A percentile compares a stretch with the other conserved stretches of the same genome.
phyloP scores from a whole-genome alignment of 139 green algal species.

The Chlamydomonas sphaeroides region DNA sequence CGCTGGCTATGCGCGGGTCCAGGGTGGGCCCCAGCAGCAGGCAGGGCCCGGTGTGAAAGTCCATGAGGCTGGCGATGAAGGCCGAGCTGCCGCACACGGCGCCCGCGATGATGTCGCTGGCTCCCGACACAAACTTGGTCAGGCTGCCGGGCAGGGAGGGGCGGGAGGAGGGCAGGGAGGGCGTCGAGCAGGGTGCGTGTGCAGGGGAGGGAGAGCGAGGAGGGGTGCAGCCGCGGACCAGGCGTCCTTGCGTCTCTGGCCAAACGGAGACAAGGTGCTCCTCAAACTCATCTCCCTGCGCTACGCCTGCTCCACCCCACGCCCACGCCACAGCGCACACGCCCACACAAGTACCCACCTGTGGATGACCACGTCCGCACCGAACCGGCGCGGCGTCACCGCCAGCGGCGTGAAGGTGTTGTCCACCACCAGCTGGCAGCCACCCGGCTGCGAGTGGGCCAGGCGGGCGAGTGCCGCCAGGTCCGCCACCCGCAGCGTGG shows the following conservation, averaged over 20 bases:
- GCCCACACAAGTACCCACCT: not conserved
- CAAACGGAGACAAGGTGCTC: too few relatives aligned
- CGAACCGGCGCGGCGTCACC: constrained; percentile 61
- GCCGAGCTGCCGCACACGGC: constrained; percentile 54
- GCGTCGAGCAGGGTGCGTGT: too few relatives aligned
- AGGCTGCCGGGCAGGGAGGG: too few relatives aligned
- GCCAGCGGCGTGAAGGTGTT: constrained; percentile 64
- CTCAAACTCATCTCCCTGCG: too few relatives aligned
- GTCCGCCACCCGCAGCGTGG: constrained; percentile 75
- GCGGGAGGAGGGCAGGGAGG: too few relatives aligned
- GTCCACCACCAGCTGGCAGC: constrained; percentile 74
- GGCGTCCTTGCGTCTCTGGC: too few relatives aligned
- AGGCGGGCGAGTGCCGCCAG: constrained; percentile 62
- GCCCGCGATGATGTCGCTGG: constrained; percentile 77
- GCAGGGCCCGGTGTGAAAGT: constrained; percentile 67
- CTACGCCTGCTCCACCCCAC: too few relatives aligned
- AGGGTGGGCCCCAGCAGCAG: constrained; percentile 84
- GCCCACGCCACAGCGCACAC: not conserved
- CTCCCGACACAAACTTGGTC: constrained; percentile 84
- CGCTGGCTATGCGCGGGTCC: constrained; percentile 75
- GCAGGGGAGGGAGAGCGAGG: too few relatives aligned
- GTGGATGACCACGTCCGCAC: constrained; percentile 82
- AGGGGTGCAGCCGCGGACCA: too few relatives aligned
- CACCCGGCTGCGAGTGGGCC: too few relatives aligned
- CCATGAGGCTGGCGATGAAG: constrained; percentile 72